Evolutionary conservation across 2,329 filamentous ascomycete species (phyloP).

Genomic region (Aquanectria penicillioides): DNA sequence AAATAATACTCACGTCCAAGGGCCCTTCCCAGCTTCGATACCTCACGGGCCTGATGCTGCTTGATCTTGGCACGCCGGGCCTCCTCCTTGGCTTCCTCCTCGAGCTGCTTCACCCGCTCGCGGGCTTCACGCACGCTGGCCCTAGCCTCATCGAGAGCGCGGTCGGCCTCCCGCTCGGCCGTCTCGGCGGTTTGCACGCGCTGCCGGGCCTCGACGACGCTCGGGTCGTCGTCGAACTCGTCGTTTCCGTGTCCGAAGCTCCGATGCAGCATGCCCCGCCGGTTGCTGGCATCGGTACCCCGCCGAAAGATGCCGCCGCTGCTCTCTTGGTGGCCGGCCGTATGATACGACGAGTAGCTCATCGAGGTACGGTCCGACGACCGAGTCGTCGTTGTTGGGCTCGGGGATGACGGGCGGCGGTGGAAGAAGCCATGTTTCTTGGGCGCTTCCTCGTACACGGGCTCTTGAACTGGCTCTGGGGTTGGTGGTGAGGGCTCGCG

Average conservation of each 20-base stretch:
- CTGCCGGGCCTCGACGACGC: constrained; percentile 69
- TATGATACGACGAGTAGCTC: constrained; percentile 22
- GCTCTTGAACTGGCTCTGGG: constrained; percentile 41
- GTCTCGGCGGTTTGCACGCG: constrained; percentile 70
- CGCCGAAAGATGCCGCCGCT: constrained; percentile 17
- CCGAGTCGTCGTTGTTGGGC: constrained; percentile 23
- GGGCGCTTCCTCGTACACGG: constrained; percentile 34
- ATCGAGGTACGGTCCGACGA: constrained; percentile 23
- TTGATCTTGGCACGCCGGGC: constrained; percentile 74
- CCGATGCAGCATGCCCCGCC: constrained; percentile 53
- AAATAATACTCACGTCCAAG: constrained; percentile 68
- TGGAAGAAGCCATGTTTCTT: constrained; percentile 50
- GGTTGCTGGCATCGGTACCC: constrained; percentile 16
- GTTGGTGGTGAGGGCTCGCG: constrained; percentile 41
- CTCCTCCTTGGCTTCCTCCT: constrained; percentile 73
- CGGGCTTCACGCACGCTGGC: constrained; percentile 69
- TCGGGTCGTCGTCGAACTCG: constrained; percentile 64
- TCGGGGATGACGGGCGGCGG: constrained; percentile 41
- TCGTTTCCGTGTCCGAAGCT: constrained; percentile 55
- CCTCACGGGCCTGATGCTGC: constrained; percentile 70
- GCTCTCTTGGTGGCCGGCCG: constrained; percentile 2
- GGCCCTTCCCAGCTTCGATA: constrained; percentile 75
- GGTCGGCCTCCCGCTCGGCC: constrained; percentile 73
- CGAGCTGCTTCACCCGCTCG: constrained; percentile 70
- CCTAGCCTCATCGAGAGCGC: constrained; percentile 67